Percentiles rank a stretch among this genome's conserved stretches.
Evolutionary conservation across 2,329 filamentous ascomycete genomes (phyloP).

Genomic region (Cyphellophora attinorum): DNA sequence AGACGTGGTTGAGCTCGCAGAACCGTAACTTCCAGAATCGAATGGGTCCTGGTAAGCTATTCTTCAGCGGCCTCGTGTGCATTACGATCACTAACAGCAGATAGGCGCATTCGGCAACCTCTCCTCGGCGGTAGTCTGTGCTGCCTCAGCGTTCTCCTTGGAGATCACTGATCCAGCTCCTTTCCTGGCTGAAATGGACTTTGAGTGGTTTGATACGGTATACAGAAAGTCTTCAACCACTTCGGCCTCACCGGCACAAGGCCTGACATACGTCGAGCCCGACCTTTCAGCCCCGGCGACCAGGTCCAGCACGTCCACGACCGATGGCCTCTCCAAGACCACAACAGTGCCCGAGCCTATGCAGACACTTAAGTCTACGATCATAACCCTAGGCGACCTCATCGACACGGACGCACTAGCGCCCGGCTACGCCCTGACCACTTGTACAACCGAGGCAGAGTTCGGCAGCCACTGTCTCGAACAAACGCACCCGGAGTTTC

Average conservation of each 20-base stretch:
- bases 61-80: neutral
- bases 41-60: conserved; percentile 30
- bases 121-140: conserved; percentile 36
- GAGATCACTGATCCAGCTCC: conserved; percentile 28
- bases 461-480: conserved; percentile 32
- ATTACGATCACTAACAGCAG: conserved; percentile 1
- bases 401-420: conserved; percentile 36
- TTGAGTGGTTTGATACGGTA: conserved; percentile 13
- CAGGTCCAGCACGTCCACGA: neutral
- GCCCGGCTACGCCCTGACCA: conserved; percentile 54
- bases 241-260: conserved; percentile 18
- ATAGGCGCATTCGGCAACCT: conserved; percentile 35
- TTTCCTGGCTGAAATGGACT: conserved; percentile 22
- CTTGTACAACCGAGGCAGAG: conserved; percentile 30
- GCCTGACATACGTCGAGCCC: neutral
- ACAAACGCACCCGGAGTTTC: conserved; percentile 32
- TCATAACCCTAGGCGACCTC: conserved; percentile 34
- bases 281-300: neutral
- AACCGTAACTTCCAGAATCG: conserved; percentile 39
- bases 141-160: conserved; percentile 38
- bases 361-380: conserved; percentile 17
- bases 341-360: neutral
- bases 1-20: conserved; percentile 37
- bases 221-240: conserved; percentile 18
- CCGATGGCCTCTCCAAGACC: neutral